Conservation (phyloP, 805 yeast genomes). For the Candida michaelii region DNA sequence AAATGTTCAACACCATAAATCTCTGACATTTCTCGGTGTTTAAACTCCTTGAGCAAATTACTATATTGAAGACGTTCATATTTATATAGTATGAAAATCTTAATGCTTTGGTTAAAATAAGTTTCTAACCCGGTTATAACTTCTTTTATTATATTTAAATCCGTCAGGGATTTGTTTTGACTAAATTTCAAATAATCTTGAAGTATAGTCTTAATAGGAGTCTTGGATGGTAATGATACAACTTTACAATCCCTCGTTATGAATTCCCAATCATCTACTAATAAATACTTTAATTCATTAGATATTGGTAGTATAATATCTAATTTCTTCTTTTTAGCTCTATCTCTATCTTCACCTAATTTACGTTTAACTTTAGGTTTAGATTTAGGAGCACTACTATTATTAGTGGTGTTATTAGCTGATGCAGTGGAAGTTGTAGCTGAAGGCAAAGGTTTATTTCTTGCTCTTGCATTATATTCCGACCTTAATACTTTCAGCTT, state of each 20-base stretch:
- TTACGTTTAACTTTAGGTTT: slow-evolving; percentile 9
- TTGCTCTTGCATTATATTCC: slow-evolving; percentile 15
- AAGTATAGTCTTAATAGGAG: slow-evolving; percentile 55
- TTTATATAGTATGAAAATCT: slow-evolving; percentile 67
- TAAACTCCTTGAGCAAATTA: slow-evolving; percentile 40
- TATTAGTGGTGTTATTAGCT: slow-evolving; percentile 11
- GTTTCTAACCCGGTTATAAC: slow-evolving; percentile 65
- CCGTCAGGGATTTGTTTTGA: slow-evolving; percentile 14
- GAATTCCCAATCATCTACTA: slow-evolving; percentile 93
- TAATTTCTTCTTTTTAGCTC: slow-evolving; percentile 25
- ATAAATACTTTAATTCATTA: slow-evolving; percentile 60
- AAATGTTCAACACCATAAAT: slow-evolving; percentile 84
- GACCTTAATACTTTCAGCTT: slow-evolving; percentile 51
- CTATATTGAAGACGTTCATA: slow-evolving; percentile 76
- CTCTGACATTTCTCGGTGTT: slow-evolving; percentile 20
- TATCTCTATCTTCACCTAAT: slow-evolving; percentile 9
- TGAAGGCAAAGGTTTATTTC: slow-evolving; percentile 2
- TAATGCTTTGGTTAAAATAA: slow-evolving; percentile 74
- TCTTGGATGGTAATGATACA: slow-evolving; percentile 60
- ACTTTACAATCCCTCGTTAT: slow-evolving; percentile 78
- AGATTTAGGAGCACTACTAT: background rate
- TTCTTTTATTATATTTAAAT: slow-evolving; percentile 52
- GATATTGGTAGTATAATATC: slow-evolving; percentile 64
- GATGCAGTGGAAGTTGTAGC: slow-evolving; percentile 6
- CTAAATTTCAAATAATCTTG: slow-evolving; percentile 39